These are phyloP conservation scores for Cadophora sp. DNA, from an alignment of 2,329 filamentous ascomycete species.

Conservation along the genomic window DNA sequence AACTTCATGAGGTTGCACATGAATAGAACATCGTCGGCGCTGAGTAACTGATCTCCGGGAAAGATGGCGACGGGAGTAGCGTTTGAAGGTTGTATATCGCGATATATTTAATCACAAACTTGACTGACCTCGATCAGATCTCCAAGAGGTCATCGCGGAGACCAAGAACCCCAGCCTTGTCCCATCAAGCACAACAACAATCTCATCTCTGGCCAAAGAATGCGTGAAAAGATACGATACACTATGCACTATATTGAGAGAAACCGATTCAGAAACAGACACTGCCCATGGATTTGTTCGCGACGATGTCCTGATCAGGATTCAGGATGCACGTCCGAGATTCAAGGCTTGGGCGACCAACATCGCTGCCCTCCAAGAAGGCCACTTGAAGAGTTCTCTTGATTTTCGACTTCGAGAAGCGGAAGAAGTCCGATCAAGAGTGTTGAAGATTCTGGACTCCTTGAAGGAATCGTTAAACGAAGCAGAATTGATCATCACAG, in stretches of 20 bases:
- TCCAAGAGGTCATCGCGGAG: not conserved
- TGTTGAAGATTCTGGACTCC: constrained; percentile 34
- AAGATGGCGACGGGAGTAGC: not conserved
- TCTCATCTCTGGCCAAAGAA: constrained; percentile 10
- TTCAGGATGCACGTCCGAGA: constrained; percentile 28
- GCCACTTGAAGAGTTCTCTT: constrained; percentile 30
- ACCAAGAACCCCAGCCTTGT: not conserved
- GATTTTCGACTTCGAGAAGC: constrained; percentile 39
- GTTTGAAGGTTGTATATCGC: constrained; percentile 3
- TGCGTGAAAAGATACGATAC: constrained; percentile 2
- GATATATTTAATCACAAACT: not conserved
- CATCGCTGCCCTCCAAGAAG: constrained; percentile 38
- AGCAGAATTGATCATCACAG: constrained; percentile 35
- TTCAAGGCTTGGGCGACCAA: constrained; percentile 39
- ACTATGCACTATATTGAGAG: constrained; percentile 9
- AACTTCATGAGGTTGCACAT: not conserved
- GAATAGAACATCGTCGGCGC: not conserved
- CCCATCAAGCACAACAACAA: not conserved
- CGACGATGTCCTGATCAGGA: constrained; percentile 15
- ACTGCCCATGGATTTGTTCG: constrained; percentile 25
- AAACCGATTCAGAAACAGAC: constrained; percentile 9
- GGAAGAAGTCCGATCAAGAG: constrained; percentile 30
- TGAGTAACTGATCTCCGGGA: not conserved
- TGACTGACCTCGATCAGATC: constrained; percentile 5
- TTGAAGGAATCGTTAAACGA: constrained; percentile 32